Conservation (phyloP, 2,329 filamentous ascomycete species). For the Pyrenophora seminiperda region DNA sequence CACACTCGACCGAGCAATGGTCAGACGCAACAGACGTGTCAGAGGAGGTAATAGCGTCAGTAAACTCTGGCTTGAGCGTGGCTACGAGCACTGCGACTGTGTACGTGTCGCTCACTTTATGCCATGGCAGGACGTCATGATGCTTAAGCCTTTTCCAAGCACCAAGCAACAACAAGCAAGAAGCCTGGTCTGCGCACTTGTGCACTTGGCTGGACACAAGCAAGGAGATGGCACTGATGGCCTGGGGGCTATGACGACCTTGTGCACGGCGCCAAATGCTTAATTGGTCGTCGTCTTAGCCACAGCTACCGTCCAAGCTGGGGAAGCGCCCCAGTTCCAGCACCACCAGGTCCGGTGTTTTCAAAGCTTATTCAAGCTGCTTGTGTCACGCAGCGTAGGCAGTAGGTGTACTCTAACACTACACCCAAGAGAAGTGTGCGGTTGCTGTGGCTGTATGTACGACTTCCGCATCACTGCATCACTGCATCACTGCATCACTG, state of each 20-base stretch:
- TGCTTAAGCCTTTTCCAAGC: conserved; percentile 25
- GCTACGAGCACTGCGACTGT: neutral
- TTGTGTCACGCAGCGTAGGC: too few species aligned
- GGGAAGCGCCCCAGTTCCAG: too few species aligned
- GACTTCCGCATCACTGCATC: too few species aligned
- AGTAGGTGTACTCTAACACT: too few species aligned
- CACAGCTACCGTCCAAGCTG: conserved; percentile 2
- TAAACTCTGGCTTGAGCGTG: neutral
- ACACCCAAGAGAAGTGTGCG: too few species aligned
- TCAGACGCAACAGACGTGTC: conserved; percentile 9
- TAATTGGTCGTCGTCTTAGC: conserved; percentile 15
- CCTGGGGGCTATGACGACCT: conserved; percentile 16
- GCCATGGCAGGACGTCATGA: conserved; percentile 26
- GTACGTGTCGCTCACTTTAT: neutral
- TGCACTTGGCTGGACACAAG: conserved; percentile 26
- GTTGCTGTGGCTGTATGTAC: too few species aligned
- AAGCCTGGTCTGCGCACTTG: neutral
- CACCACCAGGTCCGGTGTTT: conserved; percentile 1
- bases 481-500: too few species aligned
- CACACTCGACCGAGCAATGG: conserved; percentile 3
- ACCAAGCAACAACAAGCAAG: conserved; percentile 6
- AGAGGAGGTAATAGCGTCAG: conserved; percentile 19
- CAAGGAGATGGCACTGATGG: neutral
- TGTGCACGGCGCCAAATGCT: conserved; percentile 23
- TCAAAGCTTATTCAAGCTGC: neutral